These are phyloP conservation scores for Auricularia sp. DNA, from an alignment of 768 basidiomycete genomes.

Conservation along the genomic window DNA sequence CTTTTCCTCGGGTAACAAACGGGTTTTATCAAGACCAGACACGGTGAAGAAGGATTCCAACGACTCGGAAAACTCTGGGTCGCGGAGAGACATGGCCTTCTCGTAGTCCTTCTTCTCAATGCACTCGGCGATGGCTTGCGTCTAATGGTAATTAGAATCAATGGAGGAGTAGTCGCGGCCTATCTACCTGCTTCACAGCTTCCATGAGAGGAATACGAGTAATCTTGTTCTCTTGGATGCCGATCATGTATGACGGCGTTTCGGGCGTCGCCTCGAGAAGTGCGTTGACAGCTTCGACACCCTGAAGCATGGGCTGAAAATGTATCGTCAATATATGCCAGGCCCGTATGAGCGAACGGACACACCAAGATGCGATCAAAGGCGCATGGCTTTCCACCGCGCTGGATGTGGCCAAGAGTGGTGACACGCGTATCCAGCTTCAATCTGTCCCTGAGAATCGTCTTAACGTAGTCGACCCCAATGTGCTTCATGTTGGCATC, in stretches of 20 bases:
- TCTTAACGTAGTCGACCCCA: slow-evolving; percentile 80
- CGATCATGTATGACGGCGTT: slow-evolving; percentile 96
- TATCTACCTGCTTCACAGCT: slow-evolving; percentile 66
- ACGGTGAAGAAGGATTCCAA: slow-evolving; percentile 76
- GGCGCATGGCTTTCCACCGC: slow-evolving; percentile 90
- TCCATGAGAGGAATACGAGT: slow-evolving; percentile 84
- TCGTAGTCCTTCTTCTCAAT: slow-evolving; percentile 76
- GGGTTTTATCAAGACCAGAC: slow-evolving; percentile 45
- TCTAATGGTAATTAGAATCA: slow-evolving; percentile 34
- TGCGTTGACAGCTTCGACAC: slow-evolving; percentile 84
- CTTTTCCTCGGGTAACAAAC: slow-evolving; percentile 38
- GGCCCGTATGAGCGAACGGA: too few species aligned
- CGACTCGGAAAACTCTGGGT: slow-evolving; percentile 83
- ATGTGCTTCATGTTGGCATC: slow-evolving; percentile 88
- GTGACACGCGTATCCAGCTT: slow-evolving; percentile 94
- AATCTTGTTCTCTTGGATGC: slow-evolving; percentile 91
- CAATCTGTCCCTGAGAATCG: slow-evolving; percentile 74
- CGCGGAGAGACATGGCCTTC: slow-evolving; percentile 78
- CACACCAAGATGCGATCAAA: slow-evolving; percentile 80
- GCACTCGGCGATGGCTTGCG: slow-evolving; percentile 72
- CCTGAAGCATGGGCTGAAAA: slow-evolving; percentile 85
- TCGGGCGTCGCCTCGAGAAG: slow-evolving; percentile 77
- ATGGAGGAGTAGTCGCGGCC: neutral
- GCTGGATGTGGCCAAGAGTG: slow-evolving; percentile 91
- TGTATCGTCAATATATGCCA: slow-evolving; percentile 2